These are phyloP conservation scores for Apium graveolens DNA, from an alignment of 129 eudicot species.

Conservation along the genomic window DNA sequence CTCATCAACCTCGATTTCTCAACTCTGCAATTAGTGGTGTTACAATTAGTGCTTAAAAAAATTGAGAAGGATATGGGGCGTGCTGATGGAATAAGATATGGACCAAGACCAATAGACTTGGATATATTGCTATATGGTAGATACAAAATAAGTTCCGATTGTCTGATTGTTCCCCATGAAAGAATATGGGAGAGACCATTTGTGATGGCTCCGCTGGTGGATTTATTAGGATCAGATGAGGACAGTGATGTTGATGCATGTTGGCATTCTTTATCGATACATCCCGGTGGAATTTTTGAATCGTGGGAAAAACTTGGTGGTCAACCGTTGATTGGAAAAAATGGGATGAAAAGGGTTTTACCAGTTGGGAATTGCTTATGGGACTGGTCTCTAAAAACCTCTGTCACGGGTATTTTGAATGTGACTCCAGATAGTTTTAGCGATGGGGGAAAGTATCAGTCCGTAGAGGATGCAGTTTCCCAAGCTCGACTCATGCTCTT, in stretches of 20 bases:
- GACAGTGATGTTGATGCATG: conserved; percentile 41
- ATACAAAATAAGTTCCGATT: conserved; percentile 46
- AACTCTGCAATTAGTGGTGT: conserved; percentile 82
- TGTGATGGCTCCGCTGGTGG: conserved; percentile 86
- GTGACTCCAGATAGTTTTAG: conserved; percentile 93
- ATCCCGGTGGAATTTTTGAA: conserved; percentile 44
- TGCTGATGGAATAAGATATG: conserved; percentile 70
- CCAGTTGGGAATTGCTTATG: conserved; percentile 50
- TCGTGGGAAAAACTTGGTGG: conserved; percentile 87
- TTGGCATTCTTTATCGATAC: conserved; percentile 54
- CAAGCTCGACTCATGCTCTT: conserved; percentile 50
- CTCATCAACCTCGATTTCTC: conserved; percentile 82
- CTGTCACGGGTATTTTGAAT: conserved; percentile 78
- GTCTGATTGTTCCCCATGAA: conserved; percentile 79
- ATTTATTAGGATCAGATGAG: conserved; percentile 60
- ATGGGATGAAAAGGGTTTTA: conserved; percentile 77
- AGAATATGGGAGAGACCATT: conserved; percentile 87
- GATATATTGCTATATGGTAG: conserved; percentile 77
- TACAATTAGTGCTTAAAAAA: conserved; percentile 61
- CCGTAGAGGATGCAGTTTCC: conserved; percentile 55
- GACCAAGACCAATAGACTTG: conserved; percentile 88
- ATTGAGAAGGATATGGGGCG: conserved; percentile 87
- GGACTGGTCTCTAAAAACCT: conserved; percentile 76
- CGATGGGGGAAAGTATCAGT: conserved; percentile 79
- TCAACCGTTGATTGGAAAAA: conserved; percentile 58